phyloP scores from a whole-genome alignment of 2,329 filamentous ascomycete species.

The Pseudogymnoascus pannorum region DNA sequence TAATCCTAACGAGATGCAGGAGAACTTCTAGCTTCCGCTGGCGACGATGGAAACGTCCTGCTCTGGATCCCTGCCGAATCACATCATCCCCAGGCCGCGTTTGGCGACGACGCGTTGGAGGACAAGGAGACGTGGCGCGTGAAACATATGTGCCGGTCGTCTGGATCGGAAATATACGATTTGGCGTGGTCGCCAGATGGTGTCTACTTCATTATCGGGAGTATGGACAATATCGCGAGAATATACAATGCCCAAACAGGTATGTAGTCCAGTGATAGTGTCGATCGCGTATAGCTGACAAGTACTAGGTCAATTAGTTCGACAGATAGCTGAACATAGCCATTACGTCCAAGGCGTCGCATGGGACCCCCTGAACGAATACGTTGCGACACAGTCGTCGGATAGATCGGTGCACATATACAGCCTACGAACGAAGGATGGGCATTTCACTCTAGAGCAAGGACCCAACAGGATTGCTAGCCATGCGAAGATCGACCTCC shows the following conservation, averaged over 20 bases:
- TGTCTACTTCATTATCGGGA: slow-evolving; percentile 92
- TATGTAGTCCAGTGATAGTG: slow-evolving; percentile 34
- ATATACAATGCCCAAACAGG: slow-evolving; percentile 94
- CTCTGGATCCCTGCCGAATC: slow-evolving; percentile 88
- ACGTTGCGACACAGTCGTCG: slow-evolving; percentile 94
- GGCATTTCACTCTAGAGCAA: slow-evolving; percentile 74
- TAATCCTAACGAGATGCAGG: slow-evolving; percentile 43
- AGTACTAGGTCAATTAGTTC: slow-evolving; percentile 54
- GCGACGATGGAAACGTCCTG: slow-evolving; percentile 94
- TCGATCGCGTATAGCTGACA: slow-evolving; percentile 19
- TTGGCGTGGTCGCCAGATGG: slow-evolving; percentile 98
- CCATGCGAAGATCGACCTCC: slow-evolving; percentile 77
- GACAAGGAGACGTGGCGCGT: slow-evolving; percentile 96
- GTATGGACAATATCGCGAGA: slow-evolving; percentile 97
- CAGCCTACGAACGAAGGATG: slow-evolving; percentile 90
- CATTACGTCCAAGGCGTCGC: slow-evolving; percentile 98
- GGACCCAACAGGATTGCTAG: slow-evolving; percentile 73
- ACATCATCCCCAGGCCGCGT: slow-evolving; percentile 51
- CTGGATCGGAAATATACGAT: slow-evolving; percentile 95
- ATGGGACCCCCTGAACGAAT: slow-evolving; percentile 98
- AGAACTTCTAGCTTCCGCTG: slow-evolving; percentile 87
- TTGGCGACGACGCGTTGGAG: slow-evolving; percentile 79
- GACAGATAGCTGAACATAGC: slow-evolving; percentile 93
- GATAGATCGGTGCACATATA: slow-evolving; percentile 98
- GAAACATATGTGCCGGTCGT: slow-evolving; percentile 95